Evolutionary conservation across 768 basidiomycete species (phyloP), one percentile per base, ranked within the genome.

Genomic region (Dioszegia hungarica): DNA sequence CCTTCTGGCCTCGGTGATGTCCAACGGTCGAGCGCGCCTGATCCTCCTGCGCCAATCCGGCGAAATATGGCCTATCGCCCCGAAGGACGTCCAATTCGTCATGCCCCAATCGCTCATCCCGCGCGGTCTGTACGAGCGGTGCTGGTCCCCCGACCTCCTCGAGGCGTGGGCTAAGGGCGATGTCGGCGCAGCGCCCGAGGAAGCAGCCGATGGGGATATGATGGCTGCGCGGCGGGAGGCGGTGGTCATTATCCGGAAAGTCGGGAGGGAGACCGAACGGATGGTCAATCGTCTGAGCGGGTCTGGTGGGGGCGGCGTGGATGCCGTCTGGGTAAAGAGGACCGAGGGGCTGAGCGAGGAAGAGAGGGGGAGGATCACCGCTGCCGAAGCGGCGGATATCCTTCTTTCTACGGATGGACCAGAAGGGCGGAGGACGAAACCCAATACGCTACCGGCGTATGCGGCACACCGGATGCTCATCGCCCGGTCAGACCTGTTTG

Each of bases 181-280:
- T 31, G n/a, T n/a, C n/a, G 58, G 38, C 22, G 24, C 40, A 15
- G 14, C 45, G 12, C 14, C 12, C 8, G 19, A 25, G 2, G 45
- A 46, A 10, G 34, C 24, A 12, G 37, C 31, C 19, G 54, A 47
- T 14, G 17, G 17, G 24, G 59, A 56, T 17, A 67, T 86, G 57
- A 72, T 81, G 45, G 75, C 78, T 25, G 88, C 89, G 2, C 81
- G 90, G 2, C 79, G 88, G 3, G 79, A 83, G 51, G 80, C 86
- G 19, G 79, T 89, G 24, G 82, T 80, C 64, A 78, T 77, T n/a
- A 65, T 90, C 20, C 82, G 85, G 19, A 74, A 79, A 4, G 68
- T 88, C 22, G 79, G 82, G 53, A 79, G 78, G 36, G 73, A 75
- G 0, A 70, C 85, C 5, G 83, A 86, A 43, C 70, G 65, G 34